Conservation (phyloP, 2,329 filamentous ascomycete species). For the Pyrenophora seminiperda region DNA sequence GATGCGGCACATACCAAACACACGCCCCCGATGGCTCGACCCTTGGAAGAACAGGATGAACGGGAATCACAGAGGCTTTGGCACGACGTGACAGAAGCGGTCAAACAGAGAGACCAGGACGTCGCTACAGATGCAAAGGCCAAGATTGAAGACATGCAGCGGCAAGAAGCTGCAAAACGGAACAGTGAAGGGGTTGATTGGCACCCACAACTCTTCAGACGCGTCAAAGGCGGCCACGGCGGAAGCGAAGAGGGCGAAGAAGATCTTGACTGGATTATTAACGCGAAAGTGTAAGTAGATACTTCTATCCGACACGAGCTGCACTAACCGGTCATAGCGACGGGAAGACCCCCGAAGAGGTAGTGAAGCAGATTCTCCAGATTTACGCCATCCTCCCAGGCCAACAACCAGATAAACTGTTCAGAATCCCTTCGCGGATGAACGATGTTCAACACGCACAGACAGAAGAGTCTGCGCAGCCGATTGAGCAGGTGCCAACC, state of each 20-base stretch:
- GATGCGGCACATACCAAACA: constrained; percentile 80
- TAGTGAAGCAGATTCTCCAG: constrained; percentile 80
- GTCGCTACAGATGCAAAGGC: constrained; percentile 93
- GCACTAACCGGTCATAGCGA: constrained; percentile 51
- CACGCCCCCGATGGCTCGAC: constrained; percentile 72
- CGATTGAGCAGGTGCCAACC: constrained; percentile 8
- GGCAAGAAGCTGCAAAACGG: constrained; percentile 82
- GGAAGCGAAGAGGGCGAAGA: constrained; percentile 80
- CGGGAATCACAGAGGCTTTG: constrained; percentile 90
- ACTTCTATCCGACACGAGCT: not conserved
- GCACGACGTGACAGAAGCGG: constrained; percentile 78
- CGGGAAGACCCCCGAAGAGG: constrained; percentile 67
- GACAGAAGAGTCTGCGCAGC: constrained; percentile 9
- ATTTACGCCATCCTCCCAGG: constrained; percentile 85
- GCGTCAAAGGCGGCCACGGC: constrained; percentile 71
- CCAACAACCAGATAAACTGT: constrained; percentile 63
- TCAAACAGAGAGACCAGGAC: constrained; percentile 84
- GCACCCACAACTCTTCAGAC: constrained; percentile 84
- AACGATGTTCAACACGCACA: constrained; percentile 28
- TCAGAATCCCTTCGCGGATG: constrained; percentile 62
- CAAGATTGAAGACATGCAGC: constrained; percentile 90
- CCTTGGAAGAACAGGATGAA: constrained; percentile 83
- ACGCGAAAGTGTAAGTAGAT: constrained; percentile 73
- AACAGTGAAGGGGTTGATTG: constrained; percentile 81
- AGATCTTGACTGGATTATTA: constrained; percentile 93